Base-by-base conservation (phyloP, 1,139 yeast genomes). In the Kodamaea anthophila region DNA sequence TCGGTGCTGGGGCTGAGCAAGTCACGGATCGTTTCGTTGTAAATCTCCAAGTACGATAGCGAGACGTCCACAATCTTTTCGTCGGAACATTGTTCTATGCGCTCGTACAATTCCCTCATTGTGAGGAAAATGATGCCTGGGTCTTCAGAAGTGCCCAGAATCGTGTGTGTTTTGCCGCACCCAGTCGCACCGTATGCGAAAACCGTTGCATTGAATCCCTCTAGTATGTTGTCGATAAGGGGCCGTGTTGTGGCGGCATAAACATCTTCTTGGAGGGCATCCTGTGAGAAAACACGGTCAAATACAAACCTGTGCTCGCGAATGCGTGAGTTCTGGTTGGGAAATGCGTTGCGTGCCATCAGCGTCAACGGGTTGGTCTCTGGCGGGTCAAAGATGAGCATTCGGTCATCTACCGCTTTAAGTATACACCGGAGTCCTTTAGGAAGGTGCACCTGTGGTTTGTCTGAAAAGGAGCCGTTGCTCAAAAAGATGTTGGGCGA, bases 141-240 rank as follows among this genome's bases (percentile, higher is more conserved):
- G 21, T 72, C 60, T 1, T 70, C 69, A 0, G 77, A 68, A 0
- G 77, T 72, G 0, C 97, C 96, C 53, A 80, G 73, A 23, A 88
- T 84, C 0, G 97, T 88, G 50, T 82, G 87, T 0, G 97, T 87
- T 51, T 88, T 88, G n/a, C 98, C 98, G 53, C 97, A 91, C 0
- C 98, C 98, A 0, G 98, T 87, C 15, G 96, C 96, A 3, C 98
- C 98, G 51, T 91, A 91, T 2, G 98, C 97, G 60, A 91, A 91
- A 0, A 88, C 87, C 0, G 96, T 87, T 5, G 94, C 81, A 53
- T 88, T 86, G 53, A 65, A 85, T 0, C 96, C 96, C 40, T 83
- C 94, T 26, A 88, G 53, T 0, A 86, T 77, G 24, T 81, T 72
- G 38, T 79, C 87, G 6, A 88, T 58, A 26, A 86, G 58, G 0